Base-by-base conservation (phyloP, 2,329 filamentous ascomycete species). In the Bertia moriformis region DNA sequence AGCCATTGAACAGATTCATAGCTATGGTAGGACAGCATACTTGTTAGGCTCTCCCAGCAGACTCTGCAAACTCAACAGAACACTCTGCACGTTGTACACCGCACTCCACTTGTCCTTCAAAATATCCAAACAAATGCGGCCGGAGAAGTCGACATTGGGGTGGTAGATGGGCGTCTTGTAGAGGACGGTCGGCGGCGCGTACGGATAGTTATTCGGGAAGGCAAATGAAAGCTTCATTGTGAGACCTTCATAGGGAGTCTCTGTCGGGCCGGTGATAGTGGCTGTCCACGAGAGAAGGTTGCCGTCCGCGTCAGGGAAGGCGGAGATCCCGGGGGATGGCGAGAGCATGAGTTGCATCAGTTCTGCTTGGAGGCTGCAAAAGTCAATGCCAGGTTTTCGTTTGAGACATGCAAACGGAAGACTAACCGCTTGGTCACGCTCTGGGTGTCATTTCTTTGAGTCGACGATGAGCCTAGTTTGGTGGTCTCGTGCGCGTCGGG, bases 161-260 rank as follows among this genome's bases (percentile, higher is more conserved):
- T 98, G 91, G 69, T 96, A 98, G 62, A 98, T 95, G 27, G 91
- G 91, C 4, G 93, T 98, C 67, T 88, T 93, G 77, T 95, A 98
- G 43, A 94, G 72, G 14, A 98, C 91, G 2, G 82, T 86, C 1
- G 91, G 91, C 17, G 91, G 76, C 1, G 80, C 74, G 59, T 95
- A 95, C 7, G 91, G 91, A 57, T 98, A 98, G 65, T 89, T 94
- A 50, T 73, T 67, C 5, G 89, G 87, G 62, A 96, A 98, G 37
- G 77, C 71, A 57, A 98, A 89, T 49, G 78, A 82, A 48, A 98
- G 83, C 67, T 95, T 96, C 65, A 98, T 82, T 37, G 76, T 84
- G 40, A 96, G 73, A 47, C 77, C 77, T 27, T 83, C 78, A 60
- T 98, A 98, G 40, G 88, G 89, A 1, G 91, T 98, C 52, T 86